Evolutionary conservation across 768 basidiomycete genomes (phyloP), one percentile per base, ranked within the genome.

Genomic region (Mrakia frigida): DNA sequence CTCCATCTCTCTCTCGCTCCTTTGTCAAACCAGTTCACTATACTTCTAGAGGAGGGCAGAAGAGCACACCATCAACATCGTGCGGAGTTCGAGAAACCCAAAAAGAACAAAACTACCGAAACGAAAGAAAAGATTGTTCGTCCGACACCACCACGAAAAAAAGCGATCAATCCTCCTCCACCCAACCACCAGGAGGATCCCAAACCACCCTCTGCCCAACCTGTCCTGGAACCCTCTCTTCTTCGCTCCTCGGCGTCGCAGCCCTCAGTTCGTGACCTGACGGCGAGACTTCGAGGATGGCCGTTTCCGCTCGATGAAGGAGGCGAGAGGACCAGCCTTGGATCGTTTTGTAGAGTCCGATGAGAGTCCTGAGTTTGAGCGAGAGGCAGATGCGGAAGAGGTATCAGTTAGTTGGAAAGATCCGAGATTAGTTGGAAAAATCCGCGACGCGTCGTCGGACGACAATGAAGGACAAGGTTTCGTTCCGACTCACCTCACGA

Each of bases 251-350:
- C 65, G 37, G n/a, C 33, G 37, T 39, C 7, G 18, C 6, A 6
- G 63, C 18, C 14, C 13, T 23, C 33, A 68, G 1, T 33, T 70
- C 69, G n/a, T 28, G 31, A 13, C 53, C 70, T 35, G 70, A 31
- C 18, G 70, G 70, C 14, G 70, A 56, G n/a, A 74, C 73, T 35
- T 74, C 73, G 33, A 74, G 63, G 23, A 74, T 74, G 46, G 73
- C 73, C 14, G 73, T 74, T 43, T 74, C 73, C 25, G 73, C 73
- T n/a, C 73, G 61, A 68, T 46, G 33, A 13, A 74, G 73, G 11
- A 74, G 39, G 7, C 37, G 50, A 46, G 41, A 37, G 0, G 73
- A 74, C 25, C 63, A 52, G 3, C n/a, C 28, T 13, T 43, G 52
- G 28, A 65, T 56, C 9, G 61, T 60, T 16, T 74, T 65, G 41